Evolutionary conservation across 441 rosid genomes (phyloP), one percentile per base, ranked within the genome.

Genomic region (Populus tomentosa): DNA sequence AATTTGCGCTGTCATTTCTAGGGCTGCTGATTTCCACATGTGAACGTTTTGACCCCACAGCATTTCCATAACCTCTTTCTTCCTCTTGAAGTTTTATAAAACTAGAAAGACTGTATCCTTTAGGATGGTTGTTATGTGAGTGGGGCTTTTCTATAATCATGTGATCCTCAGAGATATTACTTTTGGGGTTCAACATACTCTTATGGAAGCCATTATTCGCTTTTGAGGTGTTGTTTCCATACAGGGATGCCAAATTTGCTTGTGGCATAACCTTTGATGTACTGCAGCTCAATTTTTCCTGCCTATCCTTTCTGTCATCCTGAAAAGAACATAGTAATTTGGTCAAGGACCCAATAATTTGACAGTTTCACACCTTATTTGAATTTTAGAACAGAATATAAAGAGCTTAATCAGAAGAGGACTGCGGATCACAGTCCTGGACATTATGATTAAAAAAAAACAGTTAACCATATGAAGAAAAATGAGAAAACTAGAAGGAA

Each of bases 171-270:
- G 88, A 83, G 68, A 70, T 69, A 24, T 74, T 80, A 59, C 76
- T 89, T 80, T 85, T 89, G 77, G 82, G 74, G 79, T 80, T 86
- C 80, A 81, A 40, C 65, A 78, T 84, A 77, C 68, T 80, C 77
- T 76, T 86, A 59, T 71, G 76, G 72, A 78, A 83, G 75, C 83
- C 75, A 72, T 70, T 67, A 72, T 73, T 85, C 80, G 80, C 80
- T 75, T 80, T 90, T 46, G 70, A 69, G 65, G 90, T 82, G 83
- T 79, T 87, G 84, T 83, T 87, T 77, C 97, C 99, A 82, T 91
- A 90, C 84, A 91, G 76, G 79, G 97, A 92, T 36, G 90, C 82
- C 85, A 94, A 83, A 81, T 84, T 92, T 77, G 87, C 87, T 80
- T 89, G 95, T 70, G 80, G 83, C 80, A 82, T 73, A 46, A 84